These are phyloP conservation scores for Entonaema liquescens DNA, from an alignment of 495 filamentous ascomycete genomes.

Conservation along the genomic window DNA sequence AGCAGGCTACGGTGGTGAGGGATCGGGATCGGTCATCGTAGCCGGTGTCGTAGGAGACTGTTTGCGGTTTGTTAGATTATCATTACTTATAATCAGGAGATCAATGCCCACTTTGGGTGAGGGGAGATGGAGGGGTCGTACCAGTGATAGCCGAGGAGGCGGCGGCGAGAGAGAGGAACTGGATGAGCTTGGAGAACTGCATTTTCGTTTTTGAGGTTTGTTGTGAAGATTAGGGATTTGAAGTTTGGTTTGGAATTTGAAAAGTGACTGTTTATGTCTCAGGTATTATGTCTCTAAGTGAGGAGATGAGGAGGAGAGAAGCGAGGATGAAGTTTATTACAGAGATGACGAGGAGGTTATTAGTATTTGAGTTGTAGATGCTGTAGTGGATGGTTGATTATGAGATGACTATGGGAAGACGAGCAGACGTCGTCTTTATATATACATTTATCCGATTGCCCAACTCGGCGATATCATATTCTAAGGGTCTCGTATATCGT, in stretches of 20 bases:
- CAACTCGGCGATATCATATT: neutral
- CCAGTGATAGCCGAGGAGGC: slow-evolving; percentile 31
- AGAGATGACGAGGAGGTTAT: slow-evolving; percentile 1
- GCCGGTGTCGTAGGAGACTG: slow-evolving; percentile 66
- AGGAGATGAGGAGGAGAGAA: slow-evolving; percentile 8
- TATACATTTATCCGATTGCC: slow-evolving; percentile 22
- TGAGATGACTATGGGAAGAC: slow-evolving; percentile 17
- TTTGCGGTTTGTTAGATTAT: slow-evolving; percentile 22
- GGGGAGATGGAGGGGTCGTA: neutral
- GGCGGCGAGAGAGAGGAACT: slow-evolving; percentile 34
- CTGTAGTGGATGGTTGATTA: slow-evolving; percentile 23
- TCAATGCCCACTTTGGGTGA: neutral
- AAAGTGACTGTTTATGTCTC: neutral
- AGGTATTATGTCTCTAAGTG: neutral
- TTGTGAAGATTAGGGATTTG: too few relatives aligned
- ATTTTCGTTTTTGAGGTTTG: slow-evolving; percentile 50
- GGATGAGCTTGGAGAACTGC: slow-evolving; percentile 58
- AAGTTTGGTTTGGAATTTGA: slow-evolving; percentile 10
- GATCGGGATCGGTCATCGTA: slow-evolving; percentile 62
- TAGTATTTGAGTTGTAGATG: slow-evolving; percentile 28
- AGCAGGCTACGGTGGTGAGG: slow-evolving; percentile 61
- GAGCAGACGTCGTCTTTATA: slow-evolving; percentile 30
- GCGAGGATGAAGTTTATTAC: slow-evolving; percentile 17
- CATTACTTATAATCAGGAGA: neutral
- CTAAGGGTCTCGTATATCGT: slow-evolving; percentile 3